Conservation (phyloP, 495 filamentous ascomycete species). For the Astrocystis sublimbata region DNA sequence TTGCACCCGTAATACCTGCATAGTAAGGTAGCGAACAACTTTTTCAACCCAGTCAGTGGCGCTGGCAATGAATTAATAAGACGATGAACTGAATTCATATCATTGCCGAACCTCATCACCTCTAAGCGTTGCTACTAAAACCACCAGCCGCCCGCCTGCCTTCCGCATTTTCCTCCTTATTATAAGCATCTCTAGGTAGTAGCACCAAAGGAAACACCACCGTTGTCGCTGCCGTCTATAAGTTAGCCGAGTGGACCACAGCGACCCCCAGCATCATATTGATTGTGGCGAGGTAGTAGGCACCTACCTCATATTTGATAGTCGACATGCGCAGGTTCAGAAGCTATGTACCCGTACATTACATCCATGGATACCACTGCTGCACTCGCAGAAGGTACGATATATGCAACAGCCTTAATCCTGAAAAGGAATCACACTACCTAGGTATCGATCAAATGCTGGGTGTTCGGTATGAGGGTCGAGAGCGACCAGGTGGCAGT, state of each 20-base stretch:
- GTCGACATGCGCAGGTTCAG: too few species aligned
- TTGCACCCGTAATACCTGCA: background rate
- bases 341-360: too few species aligned
- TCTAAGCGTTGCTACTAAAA: too few species aligned
- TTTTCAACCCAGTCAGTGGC: too few species aligned
- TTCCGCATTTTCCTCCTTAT: background rate
- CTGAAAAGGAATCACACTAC: slow-evolving; percentile 31
- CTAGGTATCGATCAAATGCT: background rate
- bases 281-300: slow-evolving; percentile 24
- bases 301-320: too few species aligned
- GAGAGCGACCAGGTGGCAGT: too few species aligned
- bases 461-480: too few species aligned
- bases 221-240: slow-evolving; percentile 22
- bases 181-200: slow-evolving; percentile 13
- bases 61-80: too few species aligned
- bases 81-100: too few species aligned
- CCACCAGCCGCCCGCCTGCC: background rate
- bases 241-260: slow-evolving; percentile 22
- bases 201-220: slow-evolving; percentile 26
- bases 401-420: slow-evolving; percentile 29
- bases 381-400: slow-evolving; percentile 24
- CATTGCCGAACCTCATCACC: too few species aligned
- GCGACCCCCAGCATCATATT: slow-evolving; percentile 13
- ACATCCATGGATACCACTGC: too few species aligned
- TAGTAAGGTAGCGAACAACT: too few species aligned